Evolutionary conservation across 345 rosid genomes (phyloP), one percentile per base, ranked within the genome.

Genomic region (Cardamine occulta): DNA sequence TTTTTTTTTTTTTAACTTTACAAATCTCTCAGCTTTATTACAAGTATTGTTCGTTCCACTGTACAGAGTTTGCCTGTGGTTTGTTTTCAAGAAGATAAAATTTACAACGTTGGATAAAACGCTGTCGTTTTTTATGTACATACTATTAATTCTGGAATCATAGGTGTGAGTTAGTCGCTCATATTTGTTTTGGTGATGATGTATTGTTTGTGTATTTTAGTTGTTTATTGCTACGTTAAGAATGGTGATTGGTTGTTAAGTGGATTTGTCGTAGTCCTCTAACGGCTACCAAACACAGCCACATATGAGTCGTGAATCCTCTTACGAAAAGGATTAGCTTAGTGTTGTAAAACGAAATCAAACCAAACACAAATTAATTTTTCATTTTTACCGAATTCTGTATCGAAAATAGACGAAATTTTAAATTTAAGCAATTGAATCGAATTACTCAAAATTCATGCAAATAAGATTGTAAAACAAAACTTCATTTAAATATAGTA

Each of bases 61-160:
- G 71, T 66, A 74, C 32, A 74, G 23, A 65, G 52, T 35, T 57
- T 56, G 63, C 6, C 55, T 6, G 21, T 75, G 34, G 54, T 51
- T 39, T 67, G 54, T 51, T 39, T 67, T 51, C 15, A 13, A 55
- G 49, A 68, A 53, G 63, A 24, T 53, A 31, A 31, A 64, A 18
- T 31, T 40, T 26, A 4, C 51, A 14, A 3, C 4, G 31, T 8
- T 58, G 9, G 15, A 1, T 17, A 28, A 15, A 52, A 21, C 19
- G 19, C 7, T 32, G 32, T 35, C 23, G 32, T 34, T 51, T 63
- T 63, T 11, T 0, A 35, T 67, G 49, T 49, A 66, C 11, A 66
- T 31, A 32, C 14, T 10, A 26, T 28, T 7, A 28, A 9, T 26
- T 28, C 55, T 64, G 26, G 11, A 29, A 34, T 59, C 44, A 53